Conservation (phyloP, 2,329 filamentous ascomycete genomes). For the Aspergillus uvarum region DNA sequence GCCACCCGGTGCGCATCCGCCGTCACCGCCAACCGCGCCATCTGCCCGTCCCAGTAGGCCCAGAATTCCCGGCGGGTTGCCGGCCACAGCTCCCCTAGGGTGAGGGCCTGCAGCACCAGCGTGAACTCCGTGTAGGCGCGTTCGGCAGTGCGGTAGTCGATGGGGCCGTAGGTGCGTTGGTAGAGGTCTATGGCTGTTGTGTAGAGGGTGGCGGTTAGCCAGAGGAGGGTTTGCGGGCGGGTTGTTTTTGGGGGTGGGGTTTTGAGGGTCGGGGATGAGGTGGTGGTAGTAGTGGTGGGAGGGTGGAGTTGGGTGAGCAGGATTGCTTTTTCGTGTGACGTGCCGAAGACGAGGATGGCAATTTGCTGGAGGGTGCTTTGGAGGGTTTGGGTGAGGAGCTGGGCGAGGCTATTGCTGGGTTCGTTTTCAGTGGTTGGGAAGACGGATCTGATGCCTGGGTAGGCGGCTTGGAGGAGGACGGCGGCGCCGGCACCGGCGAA, state of each 20-base stretch:
- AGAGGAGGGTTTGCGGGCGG: conserved; percentile 17
- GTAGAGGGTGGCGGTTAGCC: conserved; percentile 38
- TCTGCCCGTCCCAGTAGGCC: conserved; percentile 38
- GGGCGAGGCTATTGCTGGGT: conserved; percentile 24
- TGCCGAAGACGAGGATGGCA: conserved; percentile 37
- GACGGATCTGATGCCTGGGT: conserved; percentile 20
- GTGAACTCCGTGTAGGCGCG: conserved; percentile 34
- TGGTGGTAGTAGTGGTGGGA: conserved; percentile 23
- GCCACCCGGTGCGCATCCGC: conserved; percentile 32
- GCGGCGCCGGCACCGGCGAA: conserved; percentile 37
- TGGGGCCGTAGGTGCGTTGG: conserved; percentile 36
- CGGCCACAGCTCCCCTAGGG: conserved; percentile 32
- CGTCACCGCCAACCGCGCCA: conserved; percentile 30
- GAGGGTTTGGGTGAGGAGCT: conserved; percentile 31
- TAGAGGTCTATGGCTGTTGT: conserved; percentile 39
- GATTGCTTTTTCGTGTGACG: conserved; percentile 28
- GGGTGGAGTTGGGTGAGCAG: conserved; percentile 29
- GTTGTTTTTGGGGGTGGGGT: conserved; percentile 22
- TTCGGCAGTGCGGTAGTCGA: conserved; percentile 33
- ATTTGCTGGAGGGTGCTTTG: conserved; percentile 35
- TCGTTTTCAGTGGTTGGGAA: conserved; percentile 13
- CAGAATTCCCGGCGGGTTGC: conserved; percentile 33
- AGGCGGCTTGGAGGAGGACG: conserved; percentile 36
- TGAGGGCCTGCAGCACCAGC: conserved; percentile 28
- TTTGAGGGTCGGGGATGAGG: conserved; percentile 19